phyloP scores from a whole-genome alignment of 2,329 filamentous ascomycete species.

The Hyphodiscus sp. region DNA sequence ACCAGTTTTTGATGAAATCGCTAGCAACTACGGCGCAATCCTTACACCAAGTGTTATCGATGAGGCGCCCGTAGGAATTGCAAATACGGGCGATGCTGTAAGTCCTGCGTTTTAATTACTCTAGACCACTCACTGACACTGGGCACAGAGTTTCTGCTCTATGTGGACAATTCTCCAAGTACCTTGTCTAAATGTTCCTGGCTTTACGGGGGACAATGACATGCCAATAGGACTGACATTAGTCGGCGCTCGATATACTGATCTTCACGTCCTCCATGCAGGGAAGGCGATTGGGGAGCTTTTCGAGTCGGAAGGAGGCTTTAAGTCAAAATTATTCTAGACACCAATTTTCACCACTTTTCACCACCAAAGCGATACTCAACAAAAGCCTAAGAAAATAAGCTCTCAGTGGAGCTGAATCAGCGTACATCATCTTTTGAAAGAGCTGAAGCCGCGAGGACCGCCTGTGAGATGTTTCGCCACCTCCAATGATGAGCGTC shows the following conservation, averaged over 20 bases:
- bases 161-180: constrained; percentile 43
- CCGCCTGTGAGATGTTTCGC: too few relatives aligned
- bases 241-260: constrained; percentile 40
- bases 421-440: too few relatives aligned
- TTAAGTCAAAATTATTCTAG: constrained; percentile 21
- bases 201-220: constrained; percentile 48
- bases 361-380: not conserved
- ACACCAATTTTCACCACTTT: not conserved
- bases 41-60: constrained; percentile 52
- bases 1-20: constrained; percentile 47
- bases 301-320: constrained; percentile 35
- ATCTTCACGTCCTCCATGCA: constrained; percentile 36
- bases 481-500: too few relatives aligned
- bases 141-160: constrained; percentile 23
- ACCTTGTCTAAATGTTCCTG: constrained; percentile 58
- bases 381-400: not conserved
- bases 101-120: constrained; percentile 20
- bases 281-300: constrained; percentile 36
- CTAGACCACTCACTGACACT: not conserved
- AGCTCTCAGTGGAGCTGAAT: too few relatives aligned
- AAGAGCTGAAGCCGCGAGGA: too few relatives aligned
- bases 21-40: constrained; percentile 45
- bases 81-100: constrained; percentile 48
- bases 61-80: constrained; percentile 49
- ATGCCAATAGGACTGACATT: constrained; percentile 55